phyloP scores from a whole-genome alignment of 371 early-diverging fungal species.

The Mucor piriformis region DNA sequence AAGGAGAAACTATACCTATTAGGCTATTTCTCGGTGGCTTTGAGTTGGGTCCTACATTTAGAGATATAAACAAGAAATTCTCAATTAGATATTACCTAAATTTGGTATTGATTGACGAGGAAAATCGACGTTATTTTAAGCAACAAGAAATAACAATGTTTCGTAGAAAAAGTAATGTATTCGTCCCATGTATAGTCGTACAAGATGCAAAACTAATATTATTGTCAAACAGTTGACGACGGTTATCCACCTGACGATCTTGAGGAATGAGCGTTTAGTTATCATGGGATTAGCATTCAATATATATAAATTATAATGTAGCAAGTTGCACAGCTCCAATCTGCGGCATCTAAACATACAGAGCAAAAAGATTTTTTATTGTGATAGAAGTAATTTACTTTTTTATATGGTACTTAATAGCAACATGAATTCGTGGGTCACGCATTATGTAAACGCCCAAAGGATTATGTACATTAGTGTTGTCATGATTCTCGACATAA shows the following conservation, averaged over 20 bases:
- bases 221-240: slow-evolving; percentile 7
- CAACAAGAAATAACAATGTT: slow-evolving; percentile 89
- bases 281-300: slow-evolving; percentile 1
- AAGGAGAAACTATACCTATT: slow-evolving; percentile 92
- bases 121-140: slow-evolving; percentile 92
- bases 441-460: too few relatives aligned
- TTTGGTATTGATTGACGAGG: slow-evolving; percentile 93
- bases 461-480: too few relatives aligned
- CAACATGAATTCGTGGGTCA: too few relatives aligned
- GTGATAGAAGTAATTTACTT: too few relatives aligned
- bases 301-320: neutral
- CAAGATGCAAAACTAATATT: neutral
- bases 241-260: slow-evolving; percentile 10
- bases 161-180: slow-evolving; percentile 14
- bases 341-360: too few relatives aligned
- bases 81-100: slow-evolving; percentile 92
- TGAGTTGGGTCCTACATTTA: slow-evolving; percentile 77
- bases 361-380: neutral
- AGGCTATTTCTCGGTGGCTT: slow-evolving; percentile 91
- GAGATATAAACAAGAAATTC: slow-evolving; percentile 88
- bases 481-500: too few relatives aligned
- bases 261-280: slow-evolving; percentile 8
- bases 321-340: too few relatives aligned
- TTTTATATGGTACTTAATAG: neutral
- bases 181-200: neutral